These are phyloP conservation scores for Cladosporium oxysporum DNA, from an alignment of 2,329 filamentous ascomycete genomes.

Conservation along the genomic window DNA sequence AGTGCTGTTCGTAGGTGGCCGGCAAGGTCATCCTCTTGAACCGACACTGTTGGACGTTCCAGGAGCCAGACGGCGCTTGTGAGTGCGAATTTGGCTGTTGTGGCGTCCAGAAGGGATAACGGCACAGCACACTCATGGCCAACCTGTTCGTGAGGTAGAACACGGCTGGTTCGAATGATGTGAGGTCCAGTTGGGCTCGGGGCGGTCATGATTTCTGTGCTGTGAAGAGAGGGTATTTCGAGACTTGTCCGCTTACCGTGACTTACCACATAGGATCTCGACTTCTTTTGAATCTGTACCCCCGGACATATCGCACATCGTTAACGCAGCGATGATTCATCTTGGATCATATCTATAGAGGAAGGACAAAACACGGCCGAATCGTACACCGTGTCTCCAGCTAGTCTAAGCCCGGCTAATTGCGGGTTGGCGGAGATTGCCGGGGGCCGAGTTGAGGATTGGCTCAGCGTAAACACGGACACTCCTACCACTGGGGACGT, in stretches of 20 bases:
- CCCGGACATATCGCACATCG: not conserved
- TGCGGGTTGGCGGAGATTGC: not conserved
- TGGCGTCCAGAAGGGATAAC: constrained; percentile 17
- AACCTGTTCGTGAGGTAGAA: not conserved
- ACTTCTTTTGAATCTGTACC: not conserved
- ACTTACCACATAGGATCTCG: not conserved
- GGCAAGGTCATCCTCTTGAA: not conserved
- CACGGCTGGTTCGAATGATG: not conserved
- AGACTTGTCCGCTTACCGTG: not conserved
- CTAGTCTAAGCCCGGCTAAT: not conserved
- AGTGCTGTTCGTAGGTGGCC: constrained; percentile 7
- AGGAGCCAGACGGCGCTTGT: constrained; percentile 19
- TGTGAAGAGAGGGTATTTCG: not conserved
- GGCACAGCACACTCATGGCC: constrained; percentile 1
- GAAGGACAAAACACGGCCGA: not conserved
- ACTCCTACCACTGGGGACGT: not conserved
- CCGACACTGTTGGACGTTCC: constrained; percentile 9
- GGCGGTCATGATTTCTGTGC: not conserved
- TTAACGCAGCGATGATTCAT: not conserved
- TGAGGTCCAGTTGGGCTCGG: not conserved
- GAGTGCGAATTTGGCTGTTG: constrained; percentile 18
- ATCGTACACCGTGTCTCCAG: not conserved
- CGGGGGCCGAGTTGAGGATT: not conserved
- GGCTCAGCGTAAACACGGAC: not conserved
- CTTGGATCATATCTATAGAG: not conserved